phyloP scores from a whole-genome alignment of 169 alveolate species.

The Plasmodium adleri region DNA sequence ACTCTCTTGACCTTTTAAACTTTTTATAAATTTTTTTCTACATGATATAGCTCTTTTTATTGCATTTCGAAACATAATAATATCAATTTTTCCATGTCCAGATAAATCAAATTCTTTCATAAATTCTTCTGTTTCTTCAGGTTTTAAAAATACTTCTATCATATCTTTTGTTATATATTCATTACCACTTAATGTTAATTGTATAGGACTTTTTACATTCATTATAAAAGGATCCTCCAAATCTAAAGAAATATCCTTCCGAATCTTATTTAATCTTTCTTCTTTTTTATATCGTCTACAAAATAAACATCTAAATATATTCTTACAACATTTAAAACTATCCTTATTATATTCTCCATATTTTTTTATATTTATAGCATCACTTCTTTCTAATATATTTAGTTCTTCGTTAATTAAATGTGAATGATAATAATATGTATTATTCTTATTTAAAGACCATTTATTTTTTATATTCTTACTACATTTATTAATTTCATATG shows the following conservation, averaged over 20 bases:
- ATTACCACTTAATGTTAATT: conserved; percentile 48
- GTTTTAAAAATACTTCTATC: conserved; percentile 80
- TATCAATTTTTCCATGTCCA: conserved; percentile 86
- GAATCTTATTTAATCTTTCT: conserved; percentile 32
- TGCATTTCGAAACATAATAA: conserved; percentile 81
- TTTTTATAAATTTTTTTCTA: conserved; percentile 83
- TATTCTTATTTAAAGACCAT: conserved; percentile 23
- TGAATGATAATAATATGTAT: conserved; percentile 34
- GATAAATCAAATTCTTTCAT: conserved; percentile 85
- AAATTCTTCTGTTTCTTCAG: conserved; percentile 82
- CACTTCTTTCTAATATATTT: conserved; percentile 71
- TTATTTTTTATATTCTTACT: conserved; percentile 20
- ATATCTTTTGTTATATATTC: conserved; percentile 73
- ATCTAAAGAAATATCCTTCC: conserved; percentile 53
- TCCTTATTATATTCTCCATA: background rate
- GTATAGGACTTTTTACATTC: conserved; percentile 63
- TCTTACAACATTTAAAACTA: conserved; percentile 28
- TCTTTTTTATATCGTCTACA: conserved; percentile 38
- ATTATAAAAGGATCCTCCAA: conserved; percentile 55
- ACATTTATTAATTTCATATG: conserved; percentile 8
- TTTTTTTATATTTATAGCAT: conserved; percentile 48
- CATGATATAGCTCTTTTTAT: conserved; percentile 80
- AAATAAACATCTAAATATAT: background rate
- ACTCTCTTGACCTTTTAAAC: conserved; percentile 89
- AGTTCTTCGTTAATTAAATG: conserved; percentile 57